Evolutionary conservation across 2,329 filamentous ascomycete genomes (phyloP).

Genomic region (Nigrospora oryzae): DNA sequence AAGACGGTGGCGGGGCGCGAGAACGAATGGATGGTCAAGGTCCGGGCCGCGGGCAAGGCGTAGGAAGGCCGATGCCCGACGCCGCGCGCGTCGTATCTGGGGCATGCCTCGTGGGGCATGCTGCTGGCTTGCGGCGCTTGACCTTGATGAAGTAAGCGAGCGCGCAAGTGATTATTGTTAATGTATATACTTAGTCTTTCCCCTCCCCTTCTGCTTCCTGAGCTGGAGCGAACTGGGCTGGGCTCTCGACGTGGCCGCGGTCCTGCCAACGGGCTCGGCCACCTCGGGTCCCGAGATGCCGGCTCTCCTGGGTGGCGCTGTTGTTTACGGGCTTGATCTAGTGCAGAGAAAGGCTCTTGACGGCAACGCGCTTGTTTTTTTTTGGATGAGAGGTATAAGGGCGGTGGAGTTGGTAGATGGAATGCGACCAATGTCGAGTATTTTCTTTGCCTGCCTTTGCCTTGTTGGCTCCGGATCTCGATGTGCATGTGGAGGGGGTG

Average conservation of each 20-base stretch:
- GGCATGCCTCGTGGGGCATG: too few relatives aligned
- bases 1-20: conserved; percentile 12
- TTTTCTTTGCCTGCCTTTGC: too few relatives aligned
- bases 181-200: background rate
- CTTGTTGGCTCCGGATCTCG: too few relatives aligned
- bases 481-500: too few relatives aligned
- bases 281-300: background rate
- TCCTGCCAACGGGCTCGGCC: too few relatives aligned
- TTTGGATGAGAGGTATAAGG: too few relatives aligned
- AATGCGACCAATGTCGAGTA: too few relatives aligned
- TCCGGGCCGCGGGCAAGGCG: conserved; percentile 13
- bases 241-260: background rate
- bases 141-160: too few relatives aligned
- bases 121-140: too few relatives aligned
- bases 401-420: too few relatives aligned
- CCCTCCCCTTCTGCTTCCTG: background rate
- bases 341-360: background rate
- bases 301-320: background rate
- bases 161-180: background rate
- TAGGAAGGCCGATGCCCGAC: background rate
- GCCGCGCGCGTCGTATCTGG: background rate
- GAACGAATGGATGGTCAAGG: conserved; percentile 17
- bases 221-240: background rate
- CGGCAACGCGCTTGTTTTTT: too few relatives aligned
- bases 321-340: background rate